Percentiles rank a stretch among this genome's conserved stretches.
phyloP scores from a whole-genome alignment of 2,329 filamentous ascomycete genomes.

The Colletotrichum destructivum region DNA sequence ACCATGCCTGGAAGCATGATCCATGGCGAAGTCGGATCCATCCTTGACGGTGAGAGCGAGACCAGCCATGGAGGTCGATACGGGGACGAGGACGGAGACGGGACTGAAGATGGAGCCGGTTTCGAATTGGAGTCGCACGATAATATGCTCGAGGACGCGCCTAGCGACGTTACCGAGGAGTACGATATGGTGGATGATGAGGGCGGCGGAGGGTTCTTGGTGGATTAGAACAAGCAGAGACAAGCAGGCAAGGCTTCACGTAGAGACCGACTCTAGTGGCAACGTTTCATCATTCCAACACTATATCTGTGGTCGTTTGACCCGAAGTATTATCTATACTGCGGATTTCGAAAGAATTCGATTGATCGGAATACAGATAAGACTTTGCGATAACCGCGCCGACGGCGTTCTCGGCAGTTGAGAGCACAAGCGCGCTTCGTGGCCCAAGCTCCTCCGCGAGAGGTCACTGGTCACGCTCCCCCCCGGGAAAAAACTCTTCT shows the following conservation, averaged over 20 bases:
- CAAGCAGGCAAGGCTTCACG: neutral
- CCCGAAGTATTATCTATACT: neutral
- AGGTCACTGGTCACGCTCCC: neutral
- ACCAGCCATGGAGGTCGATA: neutral
- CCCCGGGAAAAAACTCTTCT: constrained; percentile 10
- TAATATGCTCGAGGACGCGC: constrained; percentile 52
- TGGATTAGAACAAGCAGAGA: constrained; percentile 49
- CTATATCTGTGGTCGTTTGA: neutral
- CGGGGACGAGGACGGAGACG: neutral
- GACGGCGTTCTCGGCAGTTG: neutral
- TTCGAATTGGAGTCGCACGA: constrained; percentile 47
- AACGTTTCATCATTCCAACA: neutral
- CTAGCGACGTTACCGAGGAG: constrained; percentile 60
- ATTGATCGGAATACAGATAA: neutral
- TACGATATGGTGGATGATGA: constrained; percentile 60
- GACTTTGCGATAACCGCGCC: neutral
- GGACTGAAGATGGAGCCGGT: constrained; percentile 29
- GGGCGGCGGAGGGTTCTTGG: constrained; percentile 63
- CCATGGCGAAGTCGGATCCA: neutral
- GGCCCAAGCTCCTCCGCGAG: constrained; percentile 3
- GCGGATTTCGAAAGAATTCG: neutral
- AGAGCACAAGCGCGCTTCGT: neutral
- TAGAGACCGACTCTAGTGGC: neutral
- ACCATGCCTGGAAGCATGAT: neutral
- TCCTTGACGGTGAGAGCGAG: neutral